These are phyloP conservation scores for Phytophthora litchii DNA, from an alignment of 352 stramenopile species.

Conservation along the genomic window DNA sequence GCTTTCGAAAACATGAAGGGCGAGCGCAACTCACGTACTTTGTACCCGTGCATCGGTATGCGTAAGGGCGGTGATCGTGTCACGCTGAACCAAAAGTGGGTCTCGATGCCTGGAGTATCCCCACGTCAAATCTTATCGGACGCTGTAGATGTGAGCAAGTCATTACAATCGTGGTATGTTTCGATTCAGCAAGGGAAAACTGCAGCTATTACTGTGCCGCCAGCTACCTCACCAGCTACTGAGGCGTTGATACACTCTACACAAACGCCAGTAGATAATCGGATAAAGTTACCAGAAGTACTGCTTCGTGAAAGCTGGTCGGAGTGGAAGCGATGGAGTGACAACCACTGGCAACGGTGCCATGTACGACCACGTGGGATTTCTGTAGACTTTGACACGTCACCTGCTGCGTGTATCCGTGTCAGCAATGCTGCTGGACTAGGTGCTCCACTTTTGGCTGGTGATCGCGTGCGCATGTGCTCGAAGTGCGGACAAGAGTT, in stretches of 20 bases:
- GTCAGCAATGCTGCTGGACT: slow-evolving; percentile 91
- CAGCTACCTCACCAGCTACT: slow-evolving; percentile 8
- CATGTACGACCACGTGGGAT: slow-evolving; percentile 84
- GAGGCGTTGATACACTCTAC: neutral
- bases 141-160: slow-evolving; percentile 89
- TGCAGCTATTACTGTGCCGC: slow-evolving; percentile 11
- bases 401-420: slow-evolving; percentile 84
- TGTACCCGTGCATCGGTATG: slow-evolving; percentile 97
- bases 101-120: slow-evolving; percentile 84
- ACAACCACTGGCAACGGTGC: slow-evolving; percentile 84
- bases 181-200: slow-evolving; percentile 51
- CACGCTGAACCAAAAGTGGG: slow-evolving; percentile 95
- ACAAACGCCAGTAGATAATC: slow-evolving; percentile 3
- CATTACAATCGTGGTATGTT: slow-evolving; percentile 85
- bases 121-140: slow-evolving; percentile 83
- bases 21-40: slow-evolving; percentile 82
- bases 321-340: slow-evolving; percentile 87
- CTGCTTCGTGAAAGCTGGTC: slow-evolving; percentile 78
- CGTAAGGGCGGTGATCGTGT: slow-evolving; percentile 95
- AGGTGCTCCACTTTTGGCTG: slow-evolving; percentile 89
- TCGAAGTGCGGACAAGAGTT: slow-evolving; percentile 94
- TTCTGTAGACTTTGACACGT: slow-evolving; percentile 95
- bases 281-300: slow-evolving; percentile 55
- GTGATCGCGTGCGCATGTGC: slow-evolving; percentile 94
- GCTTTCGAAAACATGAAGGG: slow-evolving; percentile 95